Base-by-base conservation (phyloP, 2,329 filamentous ascomycete genomes). In the Diaporthe sp. region DNA sequence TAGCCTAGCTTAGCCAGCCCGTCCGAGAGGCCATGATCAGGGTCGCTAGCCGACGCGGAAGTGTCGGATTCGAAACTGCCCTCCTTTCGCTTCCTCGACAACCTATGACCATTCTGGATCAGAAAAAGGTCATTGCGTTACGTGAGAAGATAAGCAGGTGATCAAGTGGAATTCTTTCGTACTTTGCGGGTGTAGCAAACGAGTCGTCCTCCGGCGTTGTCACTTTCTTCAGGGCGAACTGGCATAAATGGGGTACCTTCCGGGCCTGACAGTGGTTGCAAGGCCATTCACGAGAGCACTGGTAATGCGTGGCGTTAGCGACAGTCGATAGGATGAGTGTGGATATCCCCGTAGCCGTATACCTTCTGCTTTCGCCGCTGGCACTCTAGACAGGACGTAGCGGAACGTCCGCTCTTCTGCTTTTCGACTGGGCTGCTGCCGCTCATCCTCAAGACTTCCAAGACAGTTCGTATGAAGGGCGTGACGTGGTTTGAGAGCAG, bases 321-420 rank as follows among this genome's bases (percentile, higher is more conserved):
- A 44, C n/a, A 22, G 65, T 34, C 28, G 55, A 58, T 12, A 34
- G 12, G 15, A 28, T 25, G 34, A 17, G 28, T 19, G 37, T 73
- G 42, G 28, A 65, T 53, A 22, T 8, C 10, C 10, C 22, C 57
- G 12, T 42, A 6, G 31, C 51, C 44, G 10, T 58, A 78, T 80
- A 84, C 86, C 83, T 87, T 88, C 77, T 89, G 87, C 79, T 89
- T 89, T 57, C 87, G 84, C 12, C 87, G 84, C 76, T 87, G 86
- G 77, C 87, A 89, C 78, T 89, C 87, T 3, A 84, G 82, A 79
- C 87, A 89, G 6, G 87, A 78, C 76, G 76, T 77, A 19, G 74
- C 65, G 22, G 76, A 75, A 51, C 76, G 76, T 25, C 76, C 74
- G 42, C 65, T 76, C 61, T 69, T 76, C 17, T 53, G n/a, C 46